Conservation (phyloP, 1,284 basidiomycete species). For the Ustilago xerochloae region DNA sequence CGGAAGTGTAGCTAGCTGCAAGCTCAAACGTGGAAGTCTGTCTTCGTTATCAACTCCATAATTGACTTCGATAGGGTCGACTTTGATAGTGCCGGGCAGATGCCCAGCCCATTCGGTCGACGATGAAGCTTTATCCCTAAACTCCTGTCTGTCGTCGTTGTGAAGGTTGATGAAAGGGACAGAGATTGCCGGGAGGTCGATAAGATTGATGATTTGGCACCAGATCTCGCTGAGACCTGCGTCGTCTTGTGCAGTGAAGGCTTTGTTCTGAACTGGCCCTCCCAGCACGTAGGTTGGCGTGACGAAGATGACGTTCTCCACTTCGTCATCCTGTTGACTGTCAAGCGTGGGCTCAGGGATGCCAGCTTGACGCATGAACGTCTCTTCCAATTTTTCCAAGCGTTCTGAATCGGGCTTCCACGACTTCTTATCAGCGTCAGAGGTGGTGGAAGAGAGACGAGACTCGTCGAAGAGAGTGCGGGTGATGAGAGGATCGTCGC, state of each 20-base stretch:
- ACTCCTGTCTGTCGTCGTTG: not conserved
- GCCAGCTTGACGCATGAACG: conserved; percentile 6
- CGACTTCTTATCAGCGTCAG: not conserved
- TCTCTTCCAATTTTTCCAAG: conserved; percentile 2
- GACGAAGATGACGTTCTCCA: conserved; percentile 21
- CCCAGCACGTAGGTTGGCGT: conserved; percentile 36
- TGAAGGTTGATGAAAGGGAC: conserved; percentile 9
- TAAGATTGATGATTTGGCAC: conserved; percentile 41
- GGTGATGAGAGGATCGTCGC: conserved; percentile 29
- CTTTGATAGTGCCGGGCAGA: not conserved
- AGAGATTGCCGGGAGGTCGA: conserved; percentile 38
- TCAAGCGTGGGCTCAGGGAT: not conserved
- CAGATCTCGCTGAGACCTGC: conserved; percentile 24
- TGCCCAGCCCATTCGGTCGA: conserved; percentile 3
- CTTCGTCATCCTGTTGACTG: not conserved
- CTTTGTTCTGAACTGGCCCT: conserved; percentile 3
- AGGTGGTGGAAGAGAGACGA: conserved; percentile 6
- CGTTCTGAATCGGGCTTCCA: conserved; percentile 11
- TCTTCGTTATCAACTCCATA: not conserved
- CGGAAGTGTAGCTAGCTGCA: conserved; percentile 30
- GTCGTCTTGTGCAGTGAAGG: conserved; percentile 18
- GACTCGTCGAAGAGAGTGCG: conserved; percentile 38
- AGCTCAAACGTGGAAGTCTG: conserved; percentile 12
- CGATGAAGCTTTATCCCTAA: not conserved
- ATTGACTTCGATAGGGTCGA: conserved; percentile 1